These are phyloP conservation scores for Phytophthora hibernalis DNA, from an alignment of 352 stramenopile genomes.

Conservation along the genomic window DNA sequence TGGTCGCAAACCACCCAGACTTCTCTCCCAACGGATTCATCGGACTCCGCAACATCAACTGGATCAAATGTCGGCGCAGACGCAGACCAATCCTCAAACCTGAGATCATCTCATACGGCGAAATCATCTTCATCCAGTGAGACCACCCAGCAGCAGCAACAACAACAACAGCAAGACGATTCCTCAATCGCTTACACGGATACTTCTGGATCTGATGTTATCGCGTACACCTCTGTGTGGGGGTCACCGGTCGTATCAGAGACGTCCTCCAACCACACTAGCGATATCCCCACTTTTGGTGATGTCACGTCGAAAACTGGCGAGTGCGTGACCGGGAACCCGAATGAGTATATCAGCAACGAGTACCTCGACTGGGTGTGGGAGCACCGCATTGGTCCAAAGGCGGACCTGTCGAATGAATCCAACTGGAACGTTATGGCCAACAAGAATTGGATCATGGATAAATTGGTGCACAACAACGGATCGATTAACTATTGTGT, in stretches of 20 bases:
- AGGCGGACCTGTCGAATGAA: no score
- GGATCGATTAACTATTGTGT: no score
- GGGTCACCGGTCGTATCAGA: conserved; percentile 20
- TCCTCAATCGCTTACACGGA: neutral
- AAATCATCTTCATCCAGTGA: neutral
- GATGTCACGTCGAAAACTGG: no score
- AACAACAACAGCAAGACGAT: conserved; percentile 5
- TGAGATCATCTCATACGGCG: neutral
- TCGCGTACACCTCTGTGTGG: conserved; percentile 16
- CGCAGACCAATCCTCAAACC: neutral
- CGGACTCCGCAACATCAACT: neutral
- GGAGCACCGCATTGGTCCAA: no score
- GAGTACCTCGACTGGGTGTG: no score
- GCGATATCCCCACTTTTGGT: no score
- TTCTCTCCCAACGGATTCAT: neutral
- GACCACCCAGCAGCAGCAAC: neutral
- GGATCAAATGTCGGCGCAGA: conserved; percentile 2
- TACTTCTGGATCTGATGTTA: conserved; percentile 1
- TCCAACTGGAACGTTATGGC: no score
- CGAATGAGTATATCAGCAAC: no score
- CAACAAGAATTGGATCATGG: no score
- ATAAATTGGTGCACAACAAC: no score
- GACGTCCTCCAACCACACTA: no score
- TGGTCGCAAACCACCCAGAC: neutral
- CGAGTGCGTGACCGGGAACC: no score